These are phyloP conservation scores for Brassica rapa DNA, from an alignment of 345 rosid species.

Conservation along the genomic window DNA sequence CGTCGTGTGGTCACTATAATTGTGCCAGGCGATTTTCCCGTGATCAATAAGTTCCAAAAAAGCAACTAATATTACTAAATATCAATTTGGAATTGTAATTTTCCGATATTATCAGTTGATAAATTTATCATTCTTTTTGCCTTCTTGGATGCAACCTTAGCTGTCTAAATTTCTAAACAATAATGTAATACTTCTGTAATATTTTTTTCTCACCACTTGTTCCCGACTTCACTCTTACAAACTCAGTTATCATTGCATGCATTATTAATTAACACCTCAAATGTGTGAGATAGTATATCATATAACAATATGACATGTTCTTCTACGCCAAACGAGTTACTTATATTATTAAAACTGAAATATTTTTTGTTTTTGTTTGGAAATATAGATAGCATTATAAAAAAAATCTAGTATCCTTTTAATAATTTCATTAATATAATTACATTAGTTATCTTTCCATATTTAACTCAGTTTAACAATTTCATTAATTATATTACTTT, in stretches of 20 bases:
- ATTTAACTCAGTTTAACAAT: too few species aligned
- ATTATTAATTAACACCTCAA: too few species aligned
- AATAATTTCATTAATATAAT: too few species aligned
- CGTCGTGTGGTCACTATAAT: slow-evolving; percentile 38
- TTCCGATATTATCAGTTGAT: neutral
- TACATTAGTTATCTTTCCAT: too few species aligned
- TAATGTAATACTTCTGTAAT: neutral
- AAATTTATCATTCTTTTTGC: neutral
- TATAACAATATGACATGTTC: too few species aligned
- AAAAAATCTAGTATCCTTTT: too few species aligned
- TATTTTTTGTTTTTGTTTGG: too few species aligned
- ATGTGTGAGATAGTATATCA: too few species aligned
- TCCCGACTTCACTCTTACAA: neutral
- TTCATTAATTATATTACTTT: too few species aligned
- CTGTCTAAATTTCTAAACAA: neutral
- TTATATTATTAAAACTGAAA: too few species aligned
- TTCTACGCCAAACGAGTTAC: too few species aligned
- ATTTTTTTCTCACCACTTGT: neutral
- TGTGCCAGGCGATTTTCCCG: slow-evolving; percentile 33
- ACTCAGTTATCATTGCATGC: neutral
- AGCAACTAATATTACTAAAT: neutral
- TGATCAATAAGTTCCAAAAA: slow-evolving; percentile 18
- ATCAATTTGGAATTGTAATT: neutral
- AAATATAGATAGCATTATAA: too few species aligned
- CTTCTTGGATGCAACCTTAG: slow-evolving; percentile 17